These are phyloP conservation scores for Cucurbita pepo DNA, from an alignment of 306 rosid species.

Conservation along the genomic window DNA sequence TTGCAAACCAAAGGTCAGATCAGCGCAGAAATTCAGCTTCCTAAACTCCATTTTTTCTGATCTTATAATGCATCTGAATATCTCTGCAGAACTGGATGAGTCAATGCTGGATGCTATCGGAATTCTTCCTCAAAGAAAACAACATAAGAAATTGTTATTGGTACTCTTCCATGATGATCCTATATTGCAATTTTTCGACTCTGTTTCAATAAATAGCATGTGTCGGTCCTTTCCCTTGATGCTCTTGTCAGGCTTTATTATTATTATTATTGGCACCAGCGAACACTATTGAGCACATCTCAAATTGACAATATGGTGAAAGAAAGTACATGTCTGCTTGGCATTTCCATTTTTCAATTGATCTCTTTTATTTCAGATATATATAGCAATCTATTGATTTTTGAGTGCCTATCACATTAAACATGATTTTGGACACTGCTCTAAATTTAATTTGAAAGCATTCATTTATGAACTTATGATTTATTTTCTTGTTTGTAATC, in stretches of 20 bases:
- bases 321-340: background rate
- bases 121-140: slow-evolving; percentile 88
- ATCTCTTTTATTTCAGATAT: background rate
- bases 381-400: background rate
- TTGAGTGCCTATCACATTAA: background rate
- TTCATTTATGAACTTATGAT: background rate
- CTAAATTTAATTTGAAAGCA: background rate
- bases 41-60: slow-evolving; percentile 11
- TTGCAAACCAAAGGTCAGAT: slow-evolving; percentile 84
- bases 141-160: slow-evolving; percentile 76
- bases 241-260: background rate
- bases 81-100: slow-evolving; percentile 65
- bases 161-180: slow-evolving; percentile 23
- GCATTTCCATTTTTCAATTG: background rate
- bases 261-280: background rate
- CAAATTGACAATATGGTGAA: background rate
- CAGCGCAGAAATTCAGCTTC: slow-evolving; percentile 6
- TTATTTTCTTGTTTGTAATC: background rate
- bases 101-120: slow-evolving; percentile 87
- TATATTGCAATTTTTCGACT: background rate
- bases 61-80: slow-evolving; percentile 8
- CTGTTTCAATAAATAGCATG: background rate
- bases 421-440: background rate
- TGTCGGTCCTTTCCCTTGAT: background rate
- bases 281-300: background rate